Base-by-base conservation (phyloP, 179 eudicot genomes). In the Beta corolliflora region DNA sequence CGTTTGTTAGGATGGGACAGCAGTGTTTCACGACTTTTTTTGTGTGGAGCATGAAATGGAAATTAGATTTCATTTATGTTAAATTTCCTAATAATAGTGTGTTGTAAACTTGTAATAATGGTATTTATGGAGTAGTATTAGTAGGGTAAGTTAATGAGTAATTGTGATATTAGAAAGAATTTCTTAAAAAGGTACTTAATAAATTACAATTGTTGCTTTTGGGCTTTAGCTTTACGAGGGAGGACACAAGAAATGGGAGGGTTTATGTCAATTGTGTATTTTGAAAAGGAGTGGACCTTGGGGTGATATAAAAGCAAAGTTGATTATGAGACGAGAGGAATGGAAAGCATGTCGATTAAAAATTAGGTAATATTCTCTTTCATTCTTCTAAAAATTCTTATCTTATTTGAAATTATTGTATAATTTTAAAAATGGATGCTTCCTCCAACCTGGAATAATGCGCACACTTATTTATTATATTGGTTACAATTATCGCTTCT, bases 301-400 rank as follows among this genome's bases (percentile, higher is more conserved):
- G 79, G 61, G 79, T 79, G 31, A 73, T 55, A 59, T 41, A 25
- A 79, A 83, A 83, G 82, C 75, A 65, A 58, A 58, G 70, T 79
- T 77, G 63, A 73, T 63, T 71, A 21, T n/a, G 45, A 54, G 21
- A 53, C n/a, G 45, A 54, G 21, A 53, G 25, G 41, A 56, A 11
- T 31, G 44, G 46, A 73, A 74, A 64, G 83, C 58, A 75, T 81
- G 83, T 75, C 41, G 29, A 77, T 61, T 52, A 7, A 66, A 66
- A 31, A 29, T 66, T 31, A 36, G 71, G 44, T 36, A 31, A 4
- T 4, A 12, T 13, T 66, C 29, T 29, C 10, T 29, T 29, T 0
- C 18, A 31, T 29, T 25, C 31, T 29, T 21, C 25, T 1, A 13
- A 14, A 13, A 29, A 1, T 66, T 10, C 18, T 36, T 36, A 36